Evolutionary conservation across 257 asterid species (phyloP).

Genomic region (Oldenlandia corymbosa): DNA sequence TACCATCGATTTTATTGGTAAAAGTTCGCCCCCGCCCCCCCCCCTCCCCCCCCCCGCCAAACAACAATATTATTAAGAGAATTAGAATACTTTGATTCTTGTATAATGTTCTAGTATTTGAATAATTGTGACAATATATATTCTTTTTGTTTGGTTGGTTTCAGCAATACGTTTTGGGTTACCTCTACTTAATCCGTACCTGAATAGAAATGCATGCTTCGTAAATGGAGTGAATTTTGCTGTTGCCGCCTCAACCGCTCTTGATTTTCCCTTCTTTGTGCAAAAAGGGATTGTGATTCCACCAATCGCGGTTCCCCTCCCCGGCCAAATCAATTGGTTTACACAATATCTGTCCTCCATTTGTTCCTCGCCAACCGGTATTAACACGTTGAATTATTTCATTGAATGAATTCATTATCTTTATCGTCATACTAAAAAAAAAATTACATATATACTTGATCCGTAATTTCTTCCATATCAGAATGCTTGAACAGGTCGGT

Average conservation of each 20-base stretch:
- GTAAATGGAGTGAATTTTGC: constrained; percentile 30
- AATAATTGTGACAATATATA: no score
- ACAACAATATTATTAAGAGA: no score
- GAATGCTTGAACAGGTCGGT: neutral
- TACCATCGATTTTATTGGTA: constrained; percentile 1
- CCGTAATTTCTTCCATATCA: neutral
- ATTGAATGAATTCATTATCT: no score
- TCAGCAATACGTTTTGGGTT: constrained; percentile 17
- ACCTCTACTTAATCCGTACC: constrained; percentile 28
- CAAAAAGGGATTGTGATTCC: constrained; percentile 1
- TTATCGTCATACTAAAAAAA: no score
- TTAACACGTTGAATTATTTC: no score
- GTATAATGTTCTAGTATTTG: no score
- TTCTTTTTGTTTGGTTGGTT: no score
- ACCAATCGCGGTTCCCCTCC: constrained; percentile 1
- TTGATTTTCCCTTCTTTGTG: constrained; percentile 4
- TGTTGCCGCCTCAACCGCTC: constrained; percentile 26
- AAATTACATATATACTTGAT: no score
- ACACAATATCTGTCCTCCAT: constrained; percentile 12
- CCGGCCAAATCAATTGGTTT: no score
- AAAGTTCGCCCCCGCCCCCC: no score
- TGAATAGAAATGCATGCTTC: constrained; percentile 22
- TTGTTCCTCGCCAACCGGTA: constrained; percentile 7
- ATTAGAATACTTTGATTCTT: no score
- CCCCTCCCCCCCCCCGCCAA: no score